Base-by-base conservation (phyloP, 257 asterid genomes). In the Lithospermum erythrorhizon region DNA sequence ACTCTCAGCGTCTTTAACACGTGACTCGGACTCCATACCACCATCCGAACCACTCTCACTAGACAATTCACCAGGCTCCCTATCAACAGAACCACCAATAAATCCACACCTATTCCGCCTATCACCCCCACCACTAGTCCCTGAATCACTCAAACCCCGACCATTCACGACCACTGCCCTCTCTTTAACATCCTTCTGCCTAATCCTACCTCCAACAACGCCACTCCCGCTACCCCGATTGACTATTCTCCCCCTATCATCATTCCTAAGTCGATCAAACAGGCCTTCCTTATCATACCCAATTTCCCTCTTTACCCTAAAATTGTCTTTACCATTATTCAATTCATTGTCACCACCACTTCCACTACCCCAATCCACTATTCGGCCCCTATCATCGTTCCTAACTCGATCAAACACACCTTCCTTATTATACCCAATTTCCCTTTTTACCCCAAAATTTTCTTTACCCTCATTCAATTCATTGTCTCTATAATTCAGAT, bases 61-160 rank as follows among this genome's bases (percentile, higher is more conserved):
- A 25, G 88, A 84, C 71, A 90, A 71, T 76, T 90, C 97, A 65
- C 97, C 97, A 53, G 96, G 95, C 73, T 90, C 97, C 32, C 87
- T 76, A 70, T 84, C 97, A 30, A 54, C 61, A 20, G 63, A 55
- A 59, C 61, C 32, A 10, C 61, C 79, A 2, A 65, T 30, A 73
- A 49, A 13, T 29, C 68, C 82, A 54, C 59, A 29, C 65, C 81
- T 70, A 74, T 67, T 69, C 6, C 66, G 71, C 20, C 62, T 29
- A 21, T 18, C 59, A 55, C 30, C 68, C n/a, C 67, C 13, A 53
- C 75, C 70, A 57, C 79, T 71, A 51, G 79, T 72, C 22, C 85
- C 85, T 0, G 86, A 84, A 63, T 77, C 82, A 69, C 83, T 78
- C 47, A 41, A 11, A 41, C 18, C 49, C 61, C 81, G 19, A 56